These are phyloP conservation scores for Magnusiomyces tetraspermus DNA, from an alignment of 1,139 yeast species.

Conservation along the genomic window DNA sequence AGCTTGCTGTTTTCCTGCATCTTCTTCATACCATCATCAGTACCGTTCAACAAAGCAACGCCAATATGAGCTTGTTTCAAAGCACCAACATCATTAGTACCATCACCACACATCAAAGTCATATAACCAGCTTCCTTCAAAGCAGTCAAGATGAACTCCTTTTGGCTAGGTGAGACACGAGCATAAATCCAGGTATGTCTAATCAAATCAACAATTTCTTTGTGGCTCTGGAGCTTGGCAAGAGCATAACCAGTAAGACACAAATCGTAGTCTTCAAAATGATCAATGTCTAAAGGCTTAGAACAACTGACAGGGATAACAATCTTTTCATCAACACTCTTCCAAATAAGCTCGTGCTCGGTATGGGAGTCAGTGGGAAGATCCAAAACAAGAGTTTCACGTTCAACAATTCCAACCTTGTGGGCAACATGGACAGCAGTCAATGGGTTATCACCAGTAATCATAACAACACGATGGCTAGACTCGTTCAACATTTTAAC, in stretches of 20 bases:
- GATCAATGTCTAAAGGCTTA: slow-evolving; percentile 46
- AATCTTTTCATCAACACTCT: slow-evolving; percentile 69
- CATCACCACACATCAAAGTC: slow-evolving; percentile 99
- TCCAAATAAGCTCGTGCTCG: slow-evolving; percentile 65
- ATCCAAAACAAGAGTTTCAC: slow-evolving; percentile 79
- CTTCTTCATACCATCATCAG: slow-evolving; percentile 88
- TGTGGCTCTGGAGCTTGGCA: slow-evolving; percentile 42
- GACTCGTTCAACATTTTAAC: slow-evolving; percentile 90
- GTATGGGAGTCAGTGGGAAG: slow-evolving; percentile 49
- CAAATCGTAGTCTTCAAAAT: slow-evolving; percentile 66
- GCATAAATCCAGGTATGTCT: slow-evolving; percentile 96
- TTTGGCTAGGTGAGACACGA: slow-evolving; percentile 93
- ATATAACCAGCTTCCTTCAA: slow-evolving; percentile 83
- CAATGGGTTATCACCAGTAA: slow-evolving; percentile 97
- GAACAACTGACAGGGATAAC: slow-evolving; percentile 59
- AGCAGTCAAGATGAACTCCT: slow-evolving; percentile 78
- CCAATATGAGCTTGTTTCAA: slow-evolving; percentile 97
- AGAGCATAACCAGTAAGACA: slow-evolving; percentile 94
- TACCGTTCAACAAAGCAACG: slow-evolving; percentile 92
- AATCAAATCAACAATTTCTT: slow-evolving; percentile 60
- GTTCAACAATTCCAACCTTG: slow-evolving; percentile 79
- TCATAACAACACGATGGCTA: slow-evolving; percentile 87
- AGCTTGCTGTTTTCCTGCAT: slow-evolving; percentile 71
- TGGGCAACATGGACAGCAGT: slow-evolving; percentile 98
- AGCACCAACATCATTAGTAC: slow-evolving; percentile 99